phyloP scores from a whole-genome alignment of 495 filamentous ascomycete genomes.

The Bacidia rubella region DNA sequence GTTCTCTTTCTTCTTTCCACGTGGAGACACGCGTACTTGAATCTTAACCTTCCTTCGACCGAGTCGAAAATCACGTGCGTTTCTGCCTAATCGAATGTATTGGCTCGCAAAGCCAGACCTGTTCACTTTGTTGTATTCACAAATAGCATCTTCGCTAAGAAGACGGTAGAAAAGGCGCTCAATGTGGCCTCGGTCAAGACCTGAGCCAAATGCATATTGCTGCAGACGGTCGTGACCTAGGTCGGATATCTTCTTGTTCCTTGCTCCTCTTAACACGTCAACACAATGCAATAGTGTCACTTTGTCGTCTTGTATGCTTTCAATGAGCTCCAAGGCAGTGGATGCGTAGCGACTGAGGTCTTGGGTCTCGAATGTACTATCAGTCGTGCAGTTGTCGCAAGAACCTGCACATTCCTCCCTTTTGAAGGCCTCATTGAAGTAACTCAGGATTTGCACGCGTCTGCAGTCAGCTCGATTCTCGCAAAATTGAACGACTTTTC shows the following conservation, averaged over 20 bases:
- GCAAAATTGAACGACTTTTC: slow-evolving; percentile 70
- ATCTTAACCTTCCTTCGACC: slow-evolving; percentile 42
- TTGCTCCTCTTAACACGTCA: slow-evolving; percentile 46
- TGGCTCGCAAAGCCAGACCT: slow-evolving; percentile 45
- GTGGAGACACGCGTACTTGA: slow-evolving; percentile 43
- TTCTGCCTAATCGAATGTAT: slow-evolving; percentile 44
- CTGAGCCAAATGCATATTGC: slow-evolving; percentile 40
- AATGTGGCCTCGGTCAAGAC: slow-evolving; percentile 43
- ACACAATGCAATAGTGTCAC: slow-evolving; percentile 43
- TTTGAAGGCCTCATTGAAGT: slow-evolving; percentile 79
- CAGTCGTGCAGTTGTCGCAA: slow-evolving; percentile 81
- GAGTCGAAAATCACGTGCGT: slow-evolving; percentile 35
- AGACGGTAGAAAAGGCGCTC: slow-evolving; percentile 54
- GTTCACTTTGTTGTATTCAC: slow-evolving; percentile 46
- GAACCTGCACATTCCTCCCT: slow-evolving; percentile 51
- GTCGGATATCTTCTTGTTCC: slow-evolving; percentile 34
- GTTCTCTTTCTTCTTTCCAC: slow-evolving; percentile 27
- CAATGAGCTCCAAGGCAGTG: slow-evolving; percentile 52
- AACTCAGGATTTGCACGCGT: slow-evolving; percentile 72
- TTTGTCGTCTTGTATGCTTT: slow-evolving; percentile 36
- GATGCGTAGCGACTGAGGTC: slow-evolving; percentile 68
- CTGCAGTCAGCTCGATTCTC: slow-evolving; percentile 79
- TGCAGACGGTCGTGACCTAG: slow-evolving; percentile 33
- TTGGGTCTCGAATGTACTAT: slow-evolving; percentile 46
- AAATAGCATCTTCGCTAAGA: slow-evolving; percentile 46